Evolutionary conservation across 352 stramenopile genomes (phyloP).

Genomic region (Peronospora farinosa): DNA sequence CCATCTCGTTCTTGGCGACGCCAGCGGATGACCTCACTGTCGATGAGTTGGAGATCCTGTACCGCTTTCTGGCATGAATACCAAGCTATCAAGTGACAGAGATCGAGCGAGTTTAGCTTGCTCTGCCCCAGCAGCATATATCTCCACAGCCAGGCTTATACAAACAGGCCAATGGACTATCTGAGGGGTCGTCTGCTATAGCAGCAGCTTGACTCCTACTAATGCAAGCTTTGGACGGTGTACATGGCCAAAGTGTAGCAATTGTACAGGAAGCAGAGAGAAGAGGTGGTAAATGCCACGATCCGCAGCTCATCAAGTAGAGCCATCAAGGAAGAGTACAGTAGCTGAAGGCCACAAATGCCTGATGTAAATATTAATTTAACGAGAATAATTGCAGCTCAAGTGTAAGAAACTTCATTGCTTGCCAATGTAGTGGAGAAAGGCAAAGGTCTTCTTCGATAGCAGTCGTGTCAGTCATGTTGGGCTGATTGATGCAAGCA

Average conservation of each 20-base stretch:
- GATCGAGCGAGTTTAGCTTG: neutral
- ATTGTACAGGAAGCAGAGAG: neutral
- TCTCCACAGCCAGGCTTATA: neutral
- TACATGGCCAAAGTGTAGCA: neutral
- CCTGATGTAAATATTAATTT: constrained; percentile 6
- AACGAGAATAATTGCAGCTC: neutral
- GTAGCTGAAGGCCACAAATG: neutral
- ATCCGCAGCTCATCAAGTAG: neutral
- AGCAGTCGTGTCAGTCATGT: too few relatives aligned
- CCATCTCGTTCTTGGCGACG: constrained; percentile 21
- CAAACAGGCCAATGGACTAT: neutral
- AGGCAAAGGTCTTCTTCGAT: too few relatives aligned
- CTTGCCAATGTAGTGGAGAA: neutral
- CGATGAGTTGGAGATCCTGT: constrained; percentile 41
- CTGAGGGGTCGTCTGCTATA: neutral
- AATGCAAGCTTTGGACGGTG: neutral
- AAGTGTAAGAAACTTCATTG: neutral
- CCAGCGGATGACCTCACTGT: constrained; percentile 21
- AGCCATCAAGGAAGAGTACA: neutral
- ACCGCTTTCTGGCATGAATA: constrained; percentile 34
- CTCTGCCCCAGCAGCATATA: neutral
- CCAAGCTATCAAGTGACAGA: neutral
- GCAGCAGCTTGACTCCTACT: neutral
- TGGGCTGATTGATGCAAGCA: neutral
- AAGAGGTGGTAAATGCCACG: neutral